Evolutionary conservation across 495 filamentous ascomycete species (phyloP), one percentile per base, ranked within the genome.

Genomic region (Aspergillus nidulans): DNA sequence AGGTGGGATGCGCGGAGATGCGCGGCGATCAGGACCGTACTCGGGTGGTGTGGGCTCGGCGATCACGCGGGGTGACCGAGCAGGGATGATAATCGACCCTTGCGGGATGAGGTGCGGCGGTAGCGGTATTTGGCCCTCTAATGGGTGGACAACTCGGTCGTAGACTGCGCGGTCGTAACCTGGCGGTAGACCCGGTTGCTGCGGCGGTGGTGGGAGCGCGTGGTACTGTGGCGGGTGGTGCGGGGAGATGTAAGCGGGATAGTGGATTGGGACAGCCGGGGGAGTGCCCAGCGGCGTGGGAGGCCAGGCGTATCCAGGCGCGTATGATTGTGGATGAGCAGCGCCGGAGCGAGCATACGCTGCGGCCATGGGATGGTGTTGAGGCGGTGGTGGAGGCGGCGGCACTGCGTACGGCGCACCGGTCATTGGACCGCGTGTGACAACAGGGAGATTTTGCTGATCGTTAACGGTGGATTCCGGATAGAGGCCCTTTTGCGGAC

Each of bases 381-480:
- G 36, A 18, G 36, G 36, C n/a, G 19, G 30, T 4, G 76, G 67
- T 15, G 43, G 52, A 0, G 42, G 44, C 2, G 53, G 53, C 19
- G 45, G 53, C n/a, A 56, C 45, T 43, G 79, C 76, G 57, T 81
- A 85, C 0, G 74, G 60, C 7, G 81, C 76, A 34, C 77, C 80
- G 21, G 67, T 64, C 83, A 87, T 86, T 1, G 85, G 83, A 1
- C 79, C 77, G 24, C 83, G 77, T 19, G 85, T 85, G 2, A 86
- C 83, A 12, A 84, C 74, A 30, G 85, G 79, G 44, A 88, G 79
- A 49, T 81, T 86, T 58, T 84, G 81, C 50, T 86, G 81, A 55
- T 97, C 94, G 60, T 90, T 88, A 30, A 97, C 80, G n/a, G 91
- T 96, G 5, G 95, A 92, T 69, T 98, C 94, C 1, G 95, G 95